Percentiles rank a stretch among this genome's conserved stretches.
These are phyloP conservation scores for Gracilaria caudata DNA, from an alignment of 23 red algal genomes.

Conservation along the genomic window DNA sequence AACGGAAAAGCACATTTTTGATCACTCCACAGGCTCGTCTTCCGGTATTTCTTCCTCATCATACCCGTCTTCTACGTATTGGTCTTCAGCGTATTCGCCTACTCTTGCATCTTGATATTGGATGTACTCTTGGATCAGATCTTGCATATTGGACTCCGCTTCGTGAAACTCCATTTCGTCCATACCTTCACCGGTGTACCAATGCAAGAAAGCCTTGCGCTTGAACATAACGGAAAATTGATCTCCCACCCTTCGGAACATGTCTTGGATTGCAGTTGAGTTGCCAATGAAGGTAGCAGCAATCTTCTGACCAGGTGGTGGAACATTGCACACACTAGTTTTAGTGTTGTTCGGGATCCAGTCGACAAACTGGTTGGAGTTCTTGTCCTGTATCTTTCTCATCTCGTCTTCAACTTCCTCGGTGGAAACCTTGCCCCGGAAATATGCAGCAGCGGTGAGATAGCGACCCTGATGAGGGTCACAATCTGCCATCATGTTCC, in stretches of 20 bases:
- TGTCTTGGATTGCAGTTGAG: constrained; percentile 90
- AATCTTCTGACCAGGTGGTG: constrained; percentile 78
- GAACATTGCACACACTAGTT: constrained; percentile 90
- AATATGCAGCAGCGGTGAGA: constrained; percentile 96
- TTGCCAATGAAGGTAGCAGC: constrained; percentile 95
- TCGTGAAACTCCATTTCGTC: constrained; percentile 98
- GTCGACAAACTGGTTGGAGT: constrained; percentile 92
- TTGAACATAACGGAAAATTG: constrained; percentile 97
- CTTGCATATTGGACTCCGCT: constrained; percentile 99
- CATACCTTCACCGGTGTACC: constrained; percentile 99
- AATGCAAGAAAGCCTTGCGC: constrained; percentile 99
- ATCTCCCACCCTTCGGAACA: constrained; percentile 93
- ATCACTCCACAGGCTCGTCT: constrained; percentile 46
- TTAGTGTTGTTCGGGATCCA: constrained; percentile 99
- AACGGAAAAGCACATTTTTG: constrained; percentile 23
- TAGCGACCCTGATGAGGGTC: constrained; percentile 98
- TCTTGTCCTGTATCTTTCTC: constrained; percentile 89
- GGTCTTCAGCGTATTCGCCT: constrained; percentile 39
- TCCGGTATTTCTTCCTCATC: constrained; percentile 31
- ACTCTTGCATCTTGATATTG: constrained; percentile 88
- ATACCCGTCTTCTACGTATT: constrained; percentile 44
- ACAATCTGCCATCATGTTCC: constrained; percentile 96
- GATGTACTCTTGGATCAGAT: constrained; percentile 90
- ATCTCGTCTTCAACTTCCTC: constrained; percentile 99
- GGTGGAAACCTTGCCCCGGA: constrained; percentile 96